phyloP scores from a whole-genome alignment of 2,329 filamentous ascomycete genomes.

The Cercospora janseana region DNA sequence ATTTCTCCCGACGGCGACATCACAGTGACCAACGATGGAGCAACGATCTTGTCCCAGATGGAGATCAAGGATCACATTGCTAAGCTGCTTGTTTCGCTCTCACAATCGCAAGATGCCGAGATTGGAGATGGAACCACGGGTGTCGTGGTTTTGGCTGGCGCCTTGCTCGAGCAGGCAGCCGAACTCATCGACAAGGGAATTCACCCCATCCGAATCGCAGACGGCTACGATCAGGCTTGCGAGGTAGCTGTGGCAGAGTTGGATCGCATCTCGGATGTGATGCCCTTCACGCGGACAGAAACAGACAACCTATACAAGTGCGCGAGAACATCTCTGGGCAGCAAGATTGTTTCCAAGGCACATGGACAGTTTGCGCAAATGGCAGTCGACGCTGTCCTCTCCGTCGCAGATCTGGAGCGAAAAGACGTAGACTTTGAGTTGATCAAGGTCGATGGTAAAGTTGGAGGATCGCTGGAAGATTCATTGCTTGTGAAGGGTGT shows the following conservation, averaged over 20 bases:
- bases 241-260: conserved; percentile 92
- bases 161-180: conserved; percentile 91
- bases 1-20: conserved; percentile 99
- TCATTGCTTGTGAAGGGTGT: conserved; percentile 94
- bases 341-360: conserved; percentile 98
- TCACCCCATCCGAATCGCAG: conserved; percentile 96
- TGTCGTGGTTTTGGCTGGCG: conserved; percentile 92
- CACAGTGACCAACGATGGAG: conserved; percentile 97
- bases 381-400: conserved; percentile 93
- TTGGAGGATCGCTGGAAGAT: conserved; percentile 90
- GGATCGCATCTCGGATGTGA: conserved; percentile 87
- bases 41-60: conserved; percentile 95
- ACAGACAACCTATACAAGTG: conserved; percentile 89
- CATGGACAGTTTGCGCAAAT: conserved; percentile 98
- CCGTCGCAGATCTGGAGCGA: conserved; percentile 90
- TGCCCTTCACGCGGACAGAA: conserved; percentile 77
- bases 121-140: conserved; percentile 98
- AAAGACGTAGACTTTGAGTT: conserved; percentile 98
- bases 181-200: conserved; percentile 99
- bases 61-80: conserved; percentile 98
- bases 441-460: conserved; percentile 99
- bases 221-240: conserved; percentile 96
- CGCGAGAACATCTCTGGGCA: conserved; percentile 90
- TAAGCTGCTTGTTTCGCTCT: conserved; percentile 93
- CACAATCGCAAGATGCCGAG: conserved; percentile 97